Percentiles rank a stretch among this genome's conserved stretches.
Conservation (phyloP, 192 early-diverging fungal genomes). For the Mortierella claussenii region DNA sequence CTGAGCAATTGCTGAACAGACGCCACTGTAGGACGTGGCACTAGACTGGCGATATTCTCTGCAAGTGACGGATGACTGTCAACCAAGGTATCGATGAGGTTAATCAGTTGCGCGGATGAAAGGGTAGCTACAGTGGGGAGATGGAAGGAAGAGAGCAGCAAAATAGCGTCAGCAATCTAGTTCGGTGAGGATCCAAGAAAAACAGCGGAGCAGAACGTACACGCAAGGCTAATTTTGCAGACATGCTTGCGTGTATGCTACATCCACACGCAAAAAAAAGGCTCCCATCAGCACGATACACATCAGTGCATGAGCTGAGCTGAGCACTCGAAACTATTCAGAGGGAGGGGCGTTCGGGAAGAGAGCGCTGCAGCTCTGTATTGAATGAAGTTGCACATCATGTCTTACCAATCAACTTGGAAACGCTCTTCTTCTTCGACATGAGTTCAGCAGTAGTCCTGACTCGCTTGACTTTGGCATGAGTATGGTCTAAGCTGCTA, state of each 20-base stretch:
- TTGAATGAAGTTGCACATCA: no score
- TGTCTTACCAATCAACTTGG: constrained; percentile 55
- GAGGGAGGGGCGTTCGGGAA: no score
- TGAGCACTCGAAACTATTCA: no score
- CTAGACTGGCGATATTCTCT: constrained; percentile 72
- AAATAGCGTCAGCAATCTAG: constrained; percentile 9
- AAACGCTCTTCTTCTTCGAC: constrained; percentile 45
- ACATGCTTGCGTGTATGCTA: not conserved
- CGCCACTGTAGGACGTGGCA: constrained; percentile 87
- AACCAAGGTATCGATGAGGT: constrained; percentile 78
- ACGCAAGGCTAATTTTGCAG: not conserved
- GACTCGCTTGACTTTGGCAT: constrained; percentile 50
- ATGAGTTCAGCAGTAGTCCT: constrained; percentile 25
- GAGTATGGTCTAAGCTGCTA: constrained; percentile 16
- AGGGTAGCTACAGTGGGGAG: constrained; percentile 13
- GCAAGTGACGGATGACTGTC: constrained; percentile 78
- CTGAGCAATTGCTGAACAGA: constrained; percentile 75
- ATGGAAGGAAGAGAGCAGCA: constrained; percentile 1
- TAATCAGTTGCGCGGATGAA: constrained; percentile 74
- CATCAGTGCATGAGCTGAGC: no score
- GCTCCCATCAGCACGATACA: no score
- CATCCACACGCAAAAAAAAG: no score
- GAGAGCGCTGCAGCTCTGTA: no score
- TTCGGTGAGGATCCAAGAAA: not conserved
- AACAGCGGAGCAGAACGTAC: not conserved